A percentile compares a stretch with the other conserved stretches of the same genome.
Conservation (phyloP, 139 green algal species). For the Yamagishiella unicocca region DNA sequence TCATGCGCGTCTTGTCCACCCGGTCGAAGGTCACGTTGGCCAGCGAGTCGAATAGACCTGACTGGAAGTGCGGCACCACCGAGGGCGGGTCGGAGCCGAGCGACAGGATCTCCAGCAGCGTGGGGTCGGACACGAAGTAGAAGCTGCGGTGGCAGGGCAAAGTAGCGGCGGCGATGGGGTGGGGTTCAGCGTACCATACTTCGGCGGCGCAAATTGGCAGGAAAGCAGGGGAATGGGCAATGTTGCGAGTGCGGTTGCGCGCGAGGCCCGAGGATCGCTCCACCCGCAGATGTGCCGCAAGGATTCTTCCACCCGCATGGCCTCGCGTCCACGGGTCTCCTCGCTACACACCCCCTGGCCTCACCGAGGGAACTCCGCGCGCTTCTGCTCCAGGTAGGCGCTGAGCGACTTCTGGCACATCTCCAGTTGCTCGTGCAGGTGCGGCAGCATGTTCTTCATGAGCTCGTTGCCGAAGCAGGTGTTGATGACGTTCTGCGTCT, state of each 20-base stretch:
- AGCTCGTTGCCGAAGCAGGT: conserved; percentile 88
- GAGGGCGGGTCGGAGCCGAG: conserved; percentile 90
- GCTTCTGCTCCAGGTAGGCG: conserved; percentile 96
- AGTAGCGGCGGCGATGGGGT: no score
- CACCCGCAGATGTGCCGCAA: no score
- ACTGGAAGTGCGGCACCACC: conserved; percentile 97
- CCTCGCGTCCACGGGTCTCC: no score
- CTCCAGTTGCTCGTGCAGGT: conserved; percentile 96
- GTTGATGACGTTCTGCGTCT: conserved; percentile 89
- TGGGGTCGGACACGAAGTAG: conserved; percentile 98
- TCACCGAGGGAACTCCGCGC: conserved; percentile 91
- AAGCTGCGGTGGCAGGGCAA: conserved; percentile 66
- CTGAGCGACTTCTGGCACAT: conserved; percentile 95
- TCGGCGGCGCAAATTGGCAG: no score
- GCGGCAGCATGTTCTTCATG: conserved; percentile 92
- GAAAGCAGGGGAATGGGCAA: no score
- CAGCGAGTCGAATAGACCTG: conserved; percentile 94
- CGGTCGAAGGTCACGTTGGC: conserved; percentile 93
- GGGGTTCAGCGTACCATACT: no score
- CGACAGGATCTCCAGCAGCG: conserved; percentile 96
- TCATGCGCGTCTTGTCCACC: conserved; percentile 90
- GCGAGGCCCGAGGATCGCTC: no score
- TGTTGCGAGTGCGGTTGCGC: no score
- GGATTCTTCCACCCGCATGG: no score
- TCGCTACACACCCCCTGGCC: not conserved